These are phyloP conservation scores for Silene conica DNA, from an alignment of 148 eudicot species.

Conservation along the genomic window DNA sequence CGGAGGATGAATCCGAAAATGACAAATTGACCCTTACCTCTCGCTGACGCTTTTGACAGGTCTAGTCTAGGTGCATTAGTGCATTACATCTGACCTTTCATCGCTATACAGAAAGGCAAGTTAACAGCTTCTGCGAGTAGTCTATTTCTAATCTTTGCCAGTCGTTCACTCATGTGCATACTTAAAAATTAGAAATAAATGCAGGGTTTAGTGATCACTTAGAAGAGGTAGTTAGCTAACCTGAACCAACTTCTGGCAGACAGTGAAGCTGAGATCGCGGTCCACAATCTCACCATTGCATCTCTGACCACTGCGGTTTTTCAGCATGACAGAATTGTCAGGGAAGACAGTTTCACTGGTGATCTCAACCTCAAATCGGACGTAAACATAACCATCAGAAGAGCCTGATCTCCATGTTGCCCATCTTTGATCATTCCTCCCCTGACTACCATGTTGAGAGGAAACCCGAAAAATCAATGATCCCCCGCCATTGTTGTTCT, in stretches of 20 bases:
- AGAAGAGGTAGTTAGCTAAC: constrained; percentile 27
- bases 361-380: constrained; percentile 64
- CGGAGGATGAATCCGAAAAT: too few relatives aligned
- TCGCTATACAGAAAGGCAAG: not conserved
- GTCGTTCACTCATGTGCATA: not conserved
- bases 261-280: constrained; percentile 64
- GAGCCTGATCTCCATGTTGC: constrained; percentile 55
- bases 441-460: constrained; percentile 47
- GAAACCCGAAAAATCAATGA: constrained; percentile 41
- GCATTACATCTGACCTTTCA: not conserved
- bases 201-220: not conserved
- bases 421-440: constrained; percentile 56
- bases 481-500: constrained; percentile 46
- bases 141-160: constrained; percentile 1
- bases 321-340: constrained; percentile 21
- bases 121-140: too few relatives aligned
- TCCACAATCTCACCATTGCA: constrained; percentile 35
- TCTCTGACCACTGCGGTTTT: constrained; percentile 29
- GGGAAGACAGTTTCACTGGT: constrained; percentile 15
- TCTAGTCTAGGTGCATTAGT: too few relatives aligned
- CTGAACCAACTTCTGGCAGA: constrained; percentile 82
- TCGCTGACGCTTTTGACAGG: not conserved
- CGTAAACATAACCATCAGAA: constrained; percentile 47
- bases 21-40: too few relatives aligned
- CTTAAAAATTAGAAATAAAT: not conserved